Conservation (phyloP, 169 alveolate genomes). For the Plasmodium ovale region DNA sequence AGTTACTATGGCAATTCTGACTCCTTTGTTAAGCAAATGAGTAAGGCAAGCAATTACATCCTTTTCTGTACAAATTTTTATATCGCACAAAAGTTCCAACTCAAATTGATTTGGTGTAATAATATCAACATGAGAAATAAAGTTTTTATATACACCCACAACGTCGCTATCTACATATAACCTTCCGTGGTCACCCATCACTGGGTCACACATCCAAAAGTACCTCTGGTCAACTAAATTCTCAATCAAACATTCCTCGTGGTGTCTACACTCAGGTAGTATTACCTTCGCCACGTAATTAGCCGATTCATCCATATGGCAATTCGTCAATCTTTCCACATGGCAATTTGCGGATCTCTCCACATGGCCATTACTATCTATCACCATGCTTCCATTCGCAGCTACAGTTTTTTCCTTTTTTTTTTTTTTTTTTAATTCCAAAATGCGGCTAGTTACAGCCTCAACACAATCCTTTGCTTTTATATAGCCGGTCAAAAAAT, state of each 20-base stretch:
- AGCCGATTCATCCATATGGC: not conserved
- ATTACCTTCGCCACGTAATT: not conserved
- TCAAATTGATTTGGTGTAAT: conserved; percentile 70
- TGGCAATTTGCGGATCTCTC: not conserved
- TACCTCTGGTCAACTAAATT: conserved; percentile 15
- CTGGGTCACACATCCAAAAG: conserved; percentile 74
- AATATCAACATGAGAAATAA: conserved; percentile 24
- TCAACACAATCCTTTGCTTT: conserved; percentile 58
- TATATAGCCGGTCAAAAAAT: conserved; percentile 60
- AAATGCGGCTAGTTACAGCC: conserved; percentile 8
- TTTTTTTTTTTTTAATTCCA: conserved; percentile 15
- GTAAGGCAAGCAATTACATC: conserved; percentile 25
- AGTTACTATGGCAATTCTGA: conserved; percentile 40
- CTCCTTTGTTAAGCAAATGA: conserved; percentile 33
- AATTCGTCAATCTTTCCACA: not conserved
- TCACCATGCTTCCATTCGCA: not conserved
- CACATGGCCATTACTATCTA: not conserved
- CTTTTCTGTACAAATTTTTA: conserved; percentile 31
- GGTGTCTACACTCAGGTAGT: conserved; percentile 6
- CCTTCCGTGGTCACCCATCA: conserved; percentile 60
- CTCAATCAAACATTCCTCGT: conserved; percentile 9
- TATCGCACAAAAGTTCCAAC: conserved; percentile 52
- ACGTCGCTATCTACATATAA: conserved; percentile 47
- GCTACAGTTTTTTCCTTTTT: not conserved
- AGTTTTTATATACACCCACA: conserved; percentile 29